Percentiles rank a stretch among this genome's conserved stretches.
These are phyloP conservation scores for Amanita rubescens DNA, from an alignment of 768 basidiomycete genomes.

Conservation along the genomic window DNA sequence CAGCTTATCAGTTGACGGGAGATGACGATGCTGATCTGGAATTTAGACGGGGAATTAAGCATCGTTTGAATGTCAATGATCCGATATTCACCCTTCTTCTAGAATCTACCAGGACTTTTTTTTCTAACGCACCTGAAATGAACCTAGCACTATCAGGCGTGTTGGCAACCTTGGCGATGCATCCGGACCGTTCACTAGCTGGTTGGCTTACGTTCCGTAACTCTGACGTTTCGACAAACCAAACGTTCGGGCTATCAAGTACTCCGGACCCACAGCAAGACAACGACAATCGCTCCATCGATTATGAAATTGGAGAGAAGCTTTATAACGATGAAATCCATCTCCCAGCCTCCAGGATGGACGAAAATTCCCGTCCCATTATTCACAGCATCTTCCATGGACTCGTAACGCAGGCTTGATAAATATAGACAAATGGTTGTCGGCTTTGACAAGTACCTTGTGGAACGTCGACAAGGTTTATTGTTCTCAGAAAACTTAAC, in stretches of 20 bases:
- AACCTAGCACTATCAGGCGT: conserved; percentile 87
- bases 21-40: conserved; percentile 32
- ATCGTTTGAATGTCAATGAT: conserved; percentile 74
- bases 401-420: conserved; percentile 75
- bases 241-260: neutral
- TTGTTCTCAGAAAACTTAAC: conserved; percentile 88
- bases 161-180: conserved; percentile 72
- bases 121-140: conserved; percentile 76
- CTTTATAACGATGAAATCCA: conserved; percentile 48
- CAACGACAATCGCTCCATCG: conserved; percentile 76
- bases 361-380: conserved; percentile 69
- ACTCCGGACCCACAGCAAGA: conserved; percentile 32
- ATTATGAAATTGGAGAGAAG: conserved; percentile 63
- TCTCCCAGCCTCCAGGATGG: conserved; percentile 60
- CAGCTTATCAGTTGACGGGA: conserved; percentile 42
- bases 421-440: conserved; percentile 68
- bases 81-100: conserved; percentile 66
- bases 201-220: conserved; percentile 80
- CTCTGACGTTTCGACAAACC: conserved; percentile 25
- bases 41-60: conserved; percentile 44
- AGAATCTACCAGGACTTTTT: conserved; percentile 68
- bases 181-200: conserved; percentile 77
- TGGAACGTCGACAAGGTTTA: conserved; percentile 82
- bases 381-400: conserved; percentile 76
- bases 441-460: conserved; percentile 76